Evolutionary conservation across 2,329 filamentous ascomycete species (phyloP).

Genomic region (Trichoderma guizhouense): DNA sequence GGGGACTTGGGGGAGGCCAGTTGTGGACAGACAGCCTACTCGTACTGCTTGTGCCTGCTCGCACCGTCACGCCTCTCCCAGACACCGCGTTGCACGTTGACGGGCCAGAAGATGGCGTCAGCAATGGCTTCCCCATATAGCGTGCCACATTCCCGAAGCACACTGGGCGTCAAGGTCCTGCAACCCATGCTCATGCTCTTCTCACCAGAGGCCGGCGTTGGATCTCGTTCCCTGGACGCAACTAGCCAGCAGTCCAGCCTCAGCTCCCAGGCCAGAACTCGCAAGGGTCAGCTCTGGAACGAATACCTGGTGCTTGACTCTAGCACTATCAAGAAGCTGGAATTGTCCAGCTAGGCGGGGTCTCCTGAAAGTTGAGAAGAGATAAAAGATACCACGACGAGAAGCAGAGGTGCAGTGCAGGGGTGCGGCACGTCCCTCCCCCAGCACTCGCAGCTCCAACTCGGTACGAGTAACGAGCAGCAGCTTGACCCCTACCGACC

Average conservation of each 20-base stretch:
- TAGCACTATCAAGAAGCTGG: neutral
- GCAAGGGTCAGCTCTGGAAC: neutral
- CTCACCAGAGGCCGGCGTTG: conserved; percentile 4
- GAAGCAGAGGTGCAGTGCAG: neutral
- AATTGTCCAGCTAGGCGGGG: neutral
- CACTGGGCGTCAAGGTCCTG: conserved; percentile 5
- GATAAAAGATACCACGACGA: neutral
- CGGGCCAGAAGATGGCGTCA: conserved; percentile 16
- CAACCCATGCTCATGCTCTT: conserved; percentile 17
- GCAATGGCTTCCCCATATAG: conserved; percentile 16
- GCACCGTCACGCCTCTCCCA: neutral
- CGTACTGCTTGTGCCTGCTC: neutral
- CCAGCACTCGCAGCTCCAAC: conserved; percentile 1
- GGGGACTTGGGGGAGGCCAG: neutral
- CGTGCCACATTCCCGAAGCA: conserved; percentile 17
- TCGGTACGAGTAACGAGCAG: neutral
- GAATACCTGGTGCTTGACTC: neutral
- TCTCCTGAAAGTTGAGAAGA: neutral
- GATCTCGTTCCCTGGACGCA: conserved; percentile 3
- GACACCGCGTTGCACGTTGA: conserved; percentile 11
- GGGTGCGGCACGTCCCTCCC: conserved; percentile 2
- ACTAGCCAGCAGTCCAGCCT: conserved; percentile 12
- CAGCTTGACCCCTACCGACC: conserved; percentile 5
- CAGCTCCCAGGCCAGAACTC: neutral
- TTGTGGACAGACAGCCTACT: neutral